Evolutionary conservation across 495 filamentous ascomycete species (phyloP), one percentile per base, ranked within the genome.

Genomic region (Bacidia gigantensis): DNA sequence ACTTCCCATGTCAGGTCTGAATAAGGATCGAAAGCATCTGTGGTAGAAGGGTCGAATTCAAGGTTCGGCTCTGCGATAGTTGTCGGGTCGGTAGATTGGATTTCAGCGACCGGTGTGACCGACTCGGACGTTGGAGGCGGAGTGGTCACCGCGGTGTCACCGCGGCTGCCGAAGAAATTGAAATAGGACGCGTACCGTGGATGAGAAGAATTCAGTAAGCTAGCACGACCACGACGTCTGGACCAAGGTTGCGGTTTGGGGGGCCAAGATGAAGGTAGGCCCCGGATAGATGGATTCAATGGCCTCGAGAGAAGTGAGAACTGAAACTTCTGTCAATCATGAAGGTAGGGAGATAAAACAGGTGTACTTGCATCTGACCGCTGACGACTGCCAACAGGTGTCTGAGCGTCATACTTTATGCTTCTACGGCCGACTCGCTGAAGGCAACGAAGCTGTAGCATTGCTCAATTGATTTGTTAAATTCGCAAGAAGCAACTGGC

Each of bases 11-110:
- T 18, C 42, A 7, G 32, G 62, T 61, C 48, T 71, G 65, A 48
- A 69, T 69, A 2, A 72, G 60, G 5, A 67, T 44, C 66, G 7
- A 76, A 49, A 24, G 67, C 65, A 11, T 61, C 49, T 29, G 66
- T 63, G 9, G 53, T 43, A 22, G 46, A 11, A 20, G 43, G 24
- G 1, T 35, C 1, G 1, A 26, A 48, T 1, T 51, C 25, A 5
- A 9, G 18, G 25, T 48, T 29, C 5, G 39, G 20, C 14, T 44
- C 11, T 11, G 42, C 11, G 10, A 46, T 38, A 24, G 45, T 14
- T 35, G 46, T 44, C 35, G 40, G 32, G 14, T 5, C 5, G 2
- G 44, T 45, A 21, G 55, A 17, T 39, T 53, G 32, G 18, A 50
- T 2, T 2, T 57, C 46, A 39, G 50, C 55, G 24, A 49, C n/a